These are phyloP conservation scores for Fragosphaeria purpurea DNA, from an alignment of 2,329 filamentous ascomycete genomes.

Conservation along the genomic window DNA sequence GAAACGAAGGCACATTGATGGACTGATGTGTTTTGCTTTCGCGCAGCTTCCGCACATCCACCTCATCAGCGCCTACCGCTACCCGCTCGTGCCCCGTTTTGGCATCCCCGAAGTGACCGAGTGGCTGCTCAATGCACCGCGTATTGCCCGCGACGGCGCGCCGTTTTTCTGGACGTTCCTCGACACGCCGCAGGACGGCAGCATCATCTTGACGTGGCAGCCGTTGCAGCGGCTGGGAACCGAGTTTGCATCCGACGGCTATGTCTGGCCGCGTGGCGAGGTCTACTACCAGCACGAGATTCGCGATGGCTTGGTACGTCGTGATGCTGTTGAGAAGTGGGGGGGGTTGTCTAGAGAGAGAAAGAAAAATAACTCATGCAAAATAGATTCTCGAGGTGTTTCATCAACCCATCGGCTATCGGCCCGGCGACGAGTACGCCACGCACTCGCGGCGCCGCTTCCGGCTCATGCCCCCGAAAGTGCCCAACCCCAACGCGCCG, in stretches of 20 bases:
- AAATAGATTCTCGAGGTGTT: slow-evolving; percentile 77
- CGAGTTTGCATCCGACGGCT: slow-evolving; percentile 83
- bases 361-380: not conserved
- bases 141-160: slow-evolving; percentile 72
- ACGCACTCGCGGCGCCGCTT: slow-evolving; percentile 77
- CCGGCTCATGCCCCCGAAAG: slow-evolving; percentile 64
- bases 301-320: slow-evolving; percentile 47
- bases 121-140: slow-evolving; percentile 74
- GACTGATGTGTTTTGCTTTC: not conserved
- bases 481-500: slow-evolving; percentile 56
- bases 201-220: slow-evolving; percentile 81
- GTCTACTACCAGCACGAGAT: slow-evolving; percentile 64
- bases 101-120: slow-evolving; percentile 69
- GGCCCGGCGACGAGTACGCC: slow-evolving; percentile 59
- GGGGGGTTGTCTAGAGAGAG: not conserved
- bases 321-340: not conserved
- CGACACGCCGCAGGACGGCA: slow-evolving; percentile 70
- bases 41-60: slow-evolving; percentile 76
- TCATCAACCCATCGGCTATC: slow-evolving; percentile 71
- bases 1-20: not conserved
- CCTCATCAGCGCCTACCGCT: slow-evolving; percentile 74
- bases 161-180: slow-evolving; percentile 93
- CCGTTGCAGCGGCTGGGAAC: slow-evolving; percentile 59
- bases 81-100: slow-evolving; percentile 62
- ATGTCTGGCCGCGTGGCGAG: slow-evolving; percentile 80